Conservation (phyloP, 2,329 filamentous ascomycete species). For the Aspergillus ochraceus region DNA sequence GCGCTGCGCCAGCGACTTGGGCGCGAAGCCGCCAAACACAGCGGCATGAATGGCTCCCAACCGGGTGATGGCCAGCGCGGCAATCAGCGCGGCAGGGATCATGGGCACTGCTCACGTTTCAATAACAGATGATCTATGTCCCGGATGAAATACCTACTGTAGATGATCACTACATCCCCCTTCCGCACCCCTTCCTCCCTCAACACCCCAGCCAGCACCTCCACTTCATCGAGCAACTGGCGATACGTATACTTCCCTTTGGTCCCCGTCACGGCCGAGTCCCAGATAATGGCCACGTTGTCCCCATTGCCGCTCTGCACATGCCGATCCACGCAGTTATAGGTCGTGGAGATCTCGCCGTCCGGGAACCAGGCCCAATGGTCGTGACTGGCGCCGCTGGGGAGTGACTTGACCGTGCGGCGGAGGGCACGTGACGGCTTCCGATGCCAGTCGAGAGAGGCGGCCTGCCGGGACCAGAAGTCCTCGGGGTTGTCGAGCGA, state of each 20-base stretch:
- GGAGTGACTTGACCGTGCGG: slow-evolving; percentile 62
- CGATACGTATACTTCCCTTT: slow-evolving; percentile 75
- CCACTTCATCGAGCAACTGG: slow-evolving; percentile 75
- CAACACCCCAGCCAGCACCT: slow-evolving; percentile 77
- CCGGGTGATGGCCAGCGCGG: slow-evolving; percentile 76
- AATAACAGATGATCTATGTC: neutral
- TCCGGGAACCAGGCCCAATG: slow-evolving; percentile 90
- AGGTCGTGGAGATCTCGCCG: slow-evolving; percentile 86
- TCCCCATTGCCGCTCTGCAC: slow-evolving; percentile 77
- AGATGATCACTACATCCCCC: slow-evolving; percentile 86
- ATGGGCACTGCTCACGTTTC: slow-evolving; percentile 70
- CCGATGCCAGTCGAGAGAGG: slow-evolving; percentile 77
- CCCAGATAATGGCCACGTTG: slow-evolving; percentile 76
- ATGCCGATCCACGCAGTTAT: slow-evolving; percentile 88
- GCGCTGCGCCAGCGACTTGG: slow-evolving; percentile 77
- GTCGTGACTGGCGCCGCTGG: slow-evolving; percentile 61
- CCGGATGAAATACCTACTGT: slow-evolving; percentile 59
- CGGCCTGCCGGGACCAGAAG: slow-evolving; percentile 76
- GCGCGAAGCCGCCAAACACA: slow-evolving; percentile 90
- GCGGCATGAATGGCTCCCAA: slow-evolving; percentile 87
- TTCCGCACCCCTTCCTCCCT: slow-evolving; percentile 77
- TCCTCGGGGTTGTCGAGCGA: slow-evolving; percentile 68
- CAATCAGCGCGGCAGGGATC: slow-evolving; percentile 86
- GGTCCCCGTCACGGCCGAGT: slow-evolving; percentile 76
- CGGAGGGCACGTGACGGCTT: slow-evolving; percentile 65